Conservation (phyloP, 2,329 filamentous ascomycete genomes). For the Aspergillus chevalieri region DNA sequence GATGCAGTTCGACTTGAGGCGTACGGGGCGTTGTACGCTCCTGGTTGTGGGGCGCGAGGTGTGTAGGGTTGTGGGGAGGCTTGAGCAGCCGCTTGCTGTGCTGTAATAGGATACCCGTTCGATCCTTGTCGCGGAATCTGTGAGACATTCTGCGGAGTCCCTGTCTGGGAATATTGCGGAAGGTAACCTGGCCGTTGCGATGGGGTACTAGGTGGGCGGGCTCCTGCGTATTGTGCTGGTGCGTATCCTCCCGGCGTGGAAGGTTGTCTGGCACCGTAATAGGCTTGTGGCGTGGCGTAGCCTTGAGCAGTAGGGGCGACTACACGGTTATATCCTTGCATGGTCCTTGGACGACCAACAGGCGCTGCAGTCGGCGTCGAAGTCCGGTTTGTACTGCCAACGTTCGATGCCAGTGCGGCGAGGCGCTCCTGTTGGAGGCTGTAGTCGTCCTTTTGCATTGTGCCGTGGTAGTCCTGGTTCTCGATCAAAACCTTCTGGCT, state of each 20-base stretch:
- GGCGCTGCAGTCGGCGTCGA: conserved; percentile 24
- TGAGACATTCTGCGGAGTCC: conserved; percentile 27
- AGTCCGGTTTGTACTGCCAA: conserved; percentile 25
- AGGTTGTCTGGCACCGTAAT: conserved; percentile 25
- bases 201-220: conserved; percentile 30
- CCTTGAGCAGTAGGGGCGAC: conserved; percentile 23
- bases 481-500: conserved; percentile 71
- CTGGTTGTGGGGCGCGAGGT: conserved; percentile 29
- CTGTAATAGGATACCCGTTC: conserved; percentile 32
- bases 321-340: conserved; percentile 30
- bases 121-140: conserved; percentile 36
- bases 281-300: conserved; percentile 26
- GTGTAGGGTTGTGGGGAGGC: conserved; percentile 31
- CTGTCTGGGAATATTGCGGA: conserved; percentile 28
- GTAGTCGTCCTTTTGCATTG: conserved; percentile 76
- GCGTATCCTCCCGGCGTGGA: conserved; percentile 28
- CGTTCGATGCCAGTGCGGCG: conserved; percentile 25
- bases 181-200: conserved; percentile 32
- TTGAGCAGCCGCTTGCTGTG: conserved; percentile 24
- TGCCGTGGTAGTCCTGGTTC: conserved; percentile 66
- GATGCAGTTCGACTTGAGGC: conserved; percentile 23
- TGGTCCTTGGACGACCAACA: conserved; percentile 23
- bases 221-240: conserved; percentile 22
- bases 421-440: conserved; percentile 46
- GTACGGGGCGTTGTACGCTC: conserved; percentile 23